Evolutionary conservation across 495 filamentous ascomycete genomes (phyloP).

Genomic region (Trichocladium uniseriatum): DNA sequence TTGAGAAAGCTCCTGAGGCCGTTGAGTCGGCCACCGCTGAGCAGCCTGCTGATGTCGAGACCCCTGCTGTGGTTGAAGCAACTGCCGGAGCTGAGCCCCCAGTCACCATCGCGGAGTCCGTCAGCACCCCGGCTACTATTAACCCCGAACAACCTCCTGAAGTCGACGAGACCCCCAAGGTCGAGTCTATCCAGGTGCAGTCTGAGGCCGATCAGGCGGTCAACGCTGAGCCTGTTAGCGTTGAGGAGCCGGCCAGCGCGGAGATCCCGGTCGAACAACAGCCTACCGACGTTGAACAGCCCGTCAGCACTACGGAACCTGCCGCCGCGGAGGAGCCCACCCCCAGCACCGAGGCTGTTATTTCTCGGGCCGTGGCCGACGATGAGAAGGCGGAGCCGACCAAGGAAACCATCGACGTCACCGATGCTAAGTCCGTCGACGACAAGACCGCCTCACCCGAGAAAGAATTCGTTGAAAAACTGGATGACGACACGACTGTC

Average conservation of each 20-base stretch:
- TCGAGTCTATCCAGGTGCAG: background rate
- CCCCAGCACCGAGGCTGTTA: background rate
- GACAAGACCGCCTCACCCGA: too few relatives aligned
- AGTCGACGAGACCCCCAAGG: background rate
- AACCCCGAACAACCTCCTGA: background rate
- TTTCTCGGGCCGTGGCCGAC: background rate
- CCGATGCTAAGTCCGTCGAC: too few relatives aligned
- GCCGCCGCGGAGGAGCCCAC: background rate
- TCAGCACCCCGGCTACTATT: background rate
- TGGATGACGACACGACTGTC: too few relatives aligned
- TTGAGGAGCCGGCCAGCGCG: slow-evolving; percentile 8
- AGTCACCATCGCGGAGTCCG: background rate
- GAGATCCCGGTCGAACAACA: background rate
- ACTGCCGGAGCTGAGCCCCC: background rate
- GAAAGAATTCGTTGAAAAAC: too few relatives aligned
- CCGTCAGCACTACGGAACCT: slow-evolving; percentile 6
- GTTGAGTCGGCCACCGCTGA: slow-evolving; percentile 5
- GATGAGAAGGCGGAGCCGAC: too few relatives aligned
- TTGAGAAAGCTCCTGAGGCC: slow-evolving; percentile 5
- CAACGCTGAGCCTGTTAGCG: background rate
- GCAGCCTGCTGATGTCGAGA: background rate
- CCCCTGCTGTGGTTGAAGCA: background rate
- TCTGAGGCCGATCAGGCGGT: background rate
- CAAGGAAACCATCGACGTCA: too few relatives aligned
- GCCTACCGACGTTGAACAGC: background rate